Evolutionary conservation across 352 stramenopile genomes (phyloP), one percentile per base, ranked within the genome.

Genomic region (Phytophthora macrochlamydospora): DNA sequence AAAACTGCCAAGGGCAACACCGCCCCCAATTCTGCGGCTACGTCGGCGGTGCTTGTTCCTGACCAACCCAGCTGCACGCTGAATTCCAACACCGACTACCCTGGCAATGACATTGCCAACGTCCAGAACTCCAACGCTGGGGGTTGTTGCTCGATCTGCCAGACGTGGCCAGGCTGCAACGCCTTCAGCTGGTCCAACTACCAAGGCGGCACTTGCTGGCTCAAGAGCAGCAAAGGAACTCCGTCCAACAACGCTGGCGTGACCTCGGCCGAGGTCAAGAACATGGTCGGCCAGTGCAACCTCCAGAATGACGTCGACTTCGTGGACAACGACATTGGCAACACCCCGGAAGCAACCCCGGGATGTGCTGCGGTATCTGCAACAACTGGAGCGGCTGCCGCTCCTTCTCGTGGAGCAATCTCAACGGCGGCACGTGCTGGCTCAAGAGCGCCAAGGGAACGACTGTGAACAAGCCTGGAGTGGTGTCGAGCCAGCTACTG

Each of bases 381-480:
- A 33, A 70, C 44, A 73, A 69, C 63, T 71, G 63, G 59, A 75
- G 55, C 57, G 66, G 66, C 49, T 78, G 71, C 44, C 59, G 63
- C 31, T 69, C 69, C 2, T 81, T 67, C 59, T 54, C 69, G 35
- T 81, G 72, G 71, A 78, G 64, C 40, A 64, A 73, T 51, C 7
- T 29, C n/a, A 83, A 82, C 32, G 70, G 74, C 45, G 74, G 70
- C 43, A 82, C 67, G 3, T 82, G 74, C 64, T 83, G 72, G 65
- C 56, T 79, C 14, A 82, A 82, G 74, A 77, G 51, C 0, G 42
- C 35, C 24, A 67, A 57, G 35, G 72, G 68, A 4, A 18, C 64
- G 6, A 62, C 46, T 0, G n/a, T 43, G 24, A 11, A 6, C 37
- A 68, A 72, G 55, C 3, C 40, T 0, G 67, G 67, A n/a, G 69